Evolutionary conservation across 352 stramenopile species (phyloP).

Genomic region (Phytophthora kernoviae): DNA sequence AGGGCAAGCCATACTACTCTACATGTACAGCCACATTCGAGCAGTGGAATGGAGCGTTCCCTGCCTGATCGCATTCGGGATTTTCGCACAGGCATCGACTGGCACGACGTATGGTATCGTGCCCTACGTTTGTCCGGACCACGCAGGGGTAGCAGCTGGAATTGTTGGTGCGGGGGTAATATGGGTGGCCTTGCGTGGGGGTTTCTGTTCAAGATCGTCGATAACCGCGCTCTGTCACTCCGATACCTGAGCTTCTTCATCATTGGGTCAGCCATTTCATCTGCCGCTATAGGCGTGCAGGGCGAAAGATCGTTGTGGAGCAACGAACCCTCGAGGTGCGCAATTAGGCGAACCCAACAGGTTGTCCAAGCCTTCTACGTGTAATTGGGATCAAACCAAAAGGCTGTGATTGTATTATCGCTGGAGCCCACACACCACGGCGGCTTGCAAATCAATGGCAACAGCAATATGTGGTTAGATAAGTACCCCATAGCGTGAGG

Average conservation of each 20-base stretch:
- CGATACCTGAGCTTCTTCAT: conserved; percentile 54
- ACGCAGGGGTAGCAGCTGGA: conserved; percentile 47
- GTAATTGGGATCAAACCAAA: conserved; percentile 1
- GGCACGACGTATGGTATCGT: conserved; percentile 70
- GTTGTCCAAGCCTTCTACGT: conserved; percentile 32
- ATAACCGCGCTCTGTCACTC: conserved; percentile 36
- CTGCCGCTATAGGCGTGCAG: conserved; percentile 22
- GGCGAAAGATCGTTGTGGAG: conserved; percentile 37
- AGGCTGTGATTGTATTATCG: neutral
- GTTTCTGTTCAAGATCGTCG: conserved; percentile 55
- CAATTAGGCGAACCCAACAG: conserved; percentile 14
- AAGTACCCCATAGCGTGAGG: neutral
- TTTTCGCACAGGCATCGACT: conserved; percentile 71
- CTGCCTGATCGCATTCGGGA: conserved; percentile 86
- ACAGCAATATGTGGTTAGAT: conserved; percentile 8
- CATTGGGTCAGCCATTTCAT: conserved; percentile 16
- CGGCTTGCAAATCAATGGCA: neutral
- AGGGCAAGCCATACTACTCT: conserved; percentile 77
- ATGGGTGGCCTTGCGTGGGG: conserved; percentile 53
- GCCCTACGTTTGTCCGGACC: conserved; percentile 44
- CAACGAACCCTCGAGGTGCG: conserved; percentile 13
- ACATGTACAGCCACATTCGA: conserved; percentile 79
- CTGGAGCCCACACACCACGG: too few species aligned
- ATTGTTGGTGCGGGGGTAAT: conserved; percentile 61
- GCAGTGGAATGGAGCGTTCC: conserved; percentile 61